Evolutionary conservation across 768 basidiomycete genomes (phyloP).

Genomic region (Mycena latifolia): DNA sequence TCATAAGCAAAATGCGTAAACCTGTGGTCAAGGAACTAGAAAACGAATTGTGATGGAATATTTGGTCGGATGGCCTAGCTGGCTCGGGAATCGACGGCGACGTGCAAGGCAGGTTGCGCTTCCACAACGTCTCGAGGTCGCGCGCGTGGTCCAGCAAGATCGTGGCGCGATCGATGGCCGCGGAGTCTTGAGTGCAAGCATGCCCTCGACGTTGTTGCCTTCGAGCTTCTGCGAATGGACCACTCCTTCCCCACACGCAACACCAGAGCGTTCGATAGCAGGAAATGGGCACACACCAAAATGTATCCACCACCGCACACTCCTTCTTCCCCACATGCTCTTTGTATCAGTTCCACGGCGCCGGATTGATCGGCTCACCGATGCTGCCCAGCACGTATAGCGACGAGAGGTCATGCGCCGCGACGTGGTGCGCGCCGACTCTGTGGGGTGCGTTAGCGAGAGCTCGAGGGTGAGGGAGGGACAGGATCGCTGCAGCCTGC

Average conservation of each 20-base stretch:
- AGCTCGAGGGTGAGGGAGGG: neutral
- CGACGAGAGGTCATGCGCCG: constrained; percentile 82
- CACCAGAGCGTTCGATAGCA: too few relatives aligned
- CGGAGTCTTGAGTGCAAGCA: constrained; percentile 85
- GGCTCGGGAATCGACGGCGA: too few relatives aligned
- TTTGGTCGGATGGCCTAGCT: too few relatives aligned
- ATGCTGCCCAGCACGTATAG: constrained; percentile 93
- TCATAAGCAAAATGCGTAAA: too few relatives aligned
- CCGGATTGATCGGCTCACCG: constrained; percentile 99
- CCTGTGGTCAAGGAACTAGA: too few relatives aligned
- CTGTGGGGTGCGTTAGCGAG: constrained; percentile 37
- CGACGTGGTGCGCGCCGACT: constrained; percentile 88
- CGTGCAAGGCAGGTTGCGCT: too few relatives aligned
- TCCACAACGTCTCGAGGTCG: constrained; percentile 57
- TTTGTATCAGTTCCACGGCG: constrained; percentile 99
- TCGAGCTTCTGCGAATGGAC: constrained; percentile 62
- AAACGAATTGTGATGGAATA: too few relatives aligned
- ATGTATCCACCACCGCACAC: constrained; percentile 95
- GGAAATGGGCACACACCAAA: constrained; percentile 67
- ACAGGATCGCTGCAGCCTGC: too few relatives aligned
- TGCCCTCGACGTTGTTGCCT: constrained; percentile 91
- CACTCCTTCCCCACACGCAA: too few relatives aligned
- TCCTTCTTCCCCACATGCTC: constrained; percentile 90
- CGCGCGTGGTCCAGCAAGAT: constrained; percentile 94
- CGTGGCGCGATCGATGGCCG: constrained; percentile 96